phyloP scores from a whole-genome alignment of 176 grass and related monocot genomes.

The Musa acuminata region DNA sequence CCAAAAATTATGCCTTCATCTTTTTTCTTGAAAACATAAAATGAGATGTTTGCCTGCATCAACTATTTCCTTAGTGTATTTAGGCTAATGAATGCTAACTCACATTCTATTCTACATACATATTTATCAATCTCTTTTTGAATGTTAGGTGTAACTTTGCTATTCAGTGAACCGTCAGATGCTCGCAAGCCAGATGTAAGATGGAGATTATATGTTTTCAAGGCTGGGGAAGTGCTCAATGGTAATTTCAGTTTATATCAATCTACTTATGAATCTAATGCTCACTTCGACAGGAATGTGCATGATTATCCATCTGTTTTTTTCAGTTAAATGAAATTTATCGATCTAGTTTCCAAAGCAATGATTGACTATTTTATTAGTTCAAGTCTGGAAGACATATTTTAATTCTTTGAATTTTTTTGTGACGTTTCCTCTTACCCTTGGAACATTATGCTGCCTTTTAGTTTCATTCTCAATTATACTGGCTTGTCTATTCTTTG shows the following conservation, averaged over 20 bases:
- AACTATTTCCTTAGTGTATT: not conserved
- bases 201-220: conserved; percentile 97
- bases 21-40: not conserved
- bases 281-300: not conserved
- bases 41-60: not conserved
- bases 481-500: too few relatives aligned
- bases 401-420: not conserved
- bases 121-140: not conserved
- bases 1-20: too few relatives aligned
- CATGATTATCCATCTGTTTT: too few relatives aligned
- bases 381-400: not conserved
- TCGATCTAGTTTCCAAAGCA: too few relatives aligned
- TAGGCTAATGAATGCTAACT: not conserved
- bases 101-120: not conserved
- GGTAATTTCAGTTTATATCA: conserved; percentile 32
- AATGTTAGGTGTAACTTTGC: conserved; percentile 56
- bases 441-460: too few relatives aligned
- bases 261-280: conserved; percentile 16
- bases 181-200: conserved; percentile 62
- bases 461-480: too few relatives aligned
- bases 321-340: too few relatives aligned
- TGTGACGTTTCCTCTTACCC: not conserved
- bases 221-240: conserved; percentile 70
- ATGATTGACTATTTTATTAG: too few relatives aligned
- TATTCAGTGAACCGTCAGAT: conserved; percentile 86